Evolutionary conservation across 2,329 filamentous ascomycete genomes (phyloP).

Genomic region (Orbilia javanica): DNA sequence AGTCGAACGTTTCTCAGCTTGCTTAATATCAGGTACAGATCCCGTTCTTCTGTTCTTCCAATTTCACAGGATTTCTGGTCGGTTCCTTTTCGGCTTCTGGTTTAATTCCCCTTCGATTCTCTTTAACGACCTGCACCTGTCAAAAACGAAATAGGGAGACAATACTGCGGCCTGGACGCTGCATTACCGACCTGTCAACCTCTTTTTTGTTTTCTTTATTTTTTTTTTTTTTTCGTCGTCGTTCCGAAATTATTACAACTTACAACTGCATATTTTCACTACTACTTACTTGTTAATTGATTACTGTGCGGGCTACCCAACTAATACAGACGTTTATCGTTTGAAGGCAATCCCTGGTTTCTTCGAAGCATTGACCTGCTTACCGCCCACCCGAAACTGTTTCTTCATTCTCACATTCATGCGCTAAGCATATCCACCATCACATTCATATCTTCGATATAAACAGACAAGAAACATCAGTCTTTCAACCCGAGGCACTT

Average conservation of each 20-base stretch:
- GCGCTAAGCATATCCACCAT: conserved; percentile 26
- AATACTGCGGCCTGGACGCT: conserved; percentile 23
- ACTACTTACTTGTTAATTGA: conserved; percentile 19
- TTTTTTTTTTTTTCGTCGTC: neutral
- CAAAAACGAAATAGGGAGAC: neutral
- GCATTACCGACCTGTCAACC: conserved; percentile 24
- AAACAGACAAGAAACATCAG: conserved; percentile 21
- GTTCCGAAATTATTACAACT: conserved; percentile 14
- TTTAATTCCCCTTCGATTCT: neutral
- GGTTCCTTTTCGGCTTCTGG: conserved; percentile 24
- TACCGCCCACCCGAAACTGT: conserved; percentile 49
- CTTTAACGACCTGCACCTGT: conserved; percentile 22
- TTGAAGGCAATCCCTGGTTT: conserved; percentile 41
- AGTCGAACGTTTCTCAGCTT: conserved; percentile 15
- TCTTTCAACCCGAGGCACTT: conserved; percentile 15
- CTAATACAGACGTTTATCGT: conserved; percentile 47
- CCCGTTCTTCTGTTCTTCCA: conserved; percentile 14
- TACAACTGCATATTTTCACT: conserved; percentile 25
- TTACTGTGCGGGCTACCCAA: conserved; percentile 43
- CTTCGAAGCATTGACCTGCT: conserved; percentile 42
- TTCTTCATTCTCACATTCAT: conserved; percentile 49
- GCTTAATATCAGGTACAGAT: conserved; percentile 50
- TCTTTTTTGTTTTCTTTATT: neutral
- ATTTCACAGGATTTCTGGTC: conserved; percentile 35
- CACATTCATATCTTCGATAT: conserved; percentile 18